phyloP scores from a whole-genome alignment of 1,284 basidiomycete species.

The Rhizopogon hawkerae region DNA sequence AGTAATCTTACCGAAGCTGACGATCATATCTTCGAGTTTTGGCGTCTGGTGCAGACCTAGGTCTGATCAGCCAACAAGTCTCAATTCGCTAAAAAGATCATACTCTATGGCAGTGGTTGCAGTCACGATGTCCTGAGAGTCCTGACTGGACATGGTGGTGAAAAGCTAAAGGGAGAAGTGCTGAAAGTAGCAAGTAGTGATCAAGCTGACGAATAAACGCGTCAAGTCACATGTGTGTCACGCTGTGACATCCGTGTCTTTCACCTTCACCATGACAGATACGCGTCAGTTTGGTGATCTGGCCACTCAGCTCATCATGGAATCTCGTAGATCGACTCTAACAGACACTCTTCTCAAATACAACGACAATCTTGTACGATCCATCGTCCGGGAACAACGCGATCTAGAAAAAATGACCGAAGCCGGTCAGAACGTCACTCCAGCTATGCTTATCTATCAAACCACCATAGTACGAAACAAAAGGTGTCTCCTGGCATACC shows the following conservation, averaged over 20 bases:
- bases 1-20: slow-evolving; percentile 64
- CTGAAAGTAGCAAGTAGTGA: background rate
- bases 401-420: slow-evolving; percentile 65
- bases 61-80: slow-evolving; percentile 11
- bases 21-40: slow-evolving; percentile 89
- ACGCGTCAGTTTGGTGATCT: slow-evolving; percentile 70
- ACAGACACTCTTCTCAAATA: slow-evolving; percentile 86
- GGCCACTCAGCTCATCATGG: slow-evolving; percentile 79
- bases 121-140: slow-evolving; percentile 44
- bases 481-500: slow-evolving; percentile 88
- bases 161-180: slow-evolving; percentile 1
- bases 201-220: slow-evolving; percentile 8
- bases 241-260: slow-evolving; percentile 5
- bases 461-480: slow-evolving; percentile 87
- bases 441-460: slow-evolving; percentile 78
- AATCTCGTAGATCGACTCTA: slow-evolving; percentile 76
- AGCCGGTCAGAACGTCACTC: slow-evolving; percentile 40
- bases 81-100: slow-evolving; percentile 12
- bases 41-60: slow-evolving; percentile 56
- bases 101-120: slow-evolving; percentile 45
- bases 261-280: slow-evolving; percentile 18
- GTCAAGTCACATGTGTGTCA: slow-evolving; percentile 7
- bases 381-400: slow-evolving; percentile 85
- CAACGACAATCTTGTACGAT: slow-evolving; percentile 81
- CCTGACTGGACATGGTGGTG: slow-evolving; percentile 25